Base-by-base conservation (phyloP, 1,139 yeast genomes). In the Hanseniaspora sp. region DNA sequence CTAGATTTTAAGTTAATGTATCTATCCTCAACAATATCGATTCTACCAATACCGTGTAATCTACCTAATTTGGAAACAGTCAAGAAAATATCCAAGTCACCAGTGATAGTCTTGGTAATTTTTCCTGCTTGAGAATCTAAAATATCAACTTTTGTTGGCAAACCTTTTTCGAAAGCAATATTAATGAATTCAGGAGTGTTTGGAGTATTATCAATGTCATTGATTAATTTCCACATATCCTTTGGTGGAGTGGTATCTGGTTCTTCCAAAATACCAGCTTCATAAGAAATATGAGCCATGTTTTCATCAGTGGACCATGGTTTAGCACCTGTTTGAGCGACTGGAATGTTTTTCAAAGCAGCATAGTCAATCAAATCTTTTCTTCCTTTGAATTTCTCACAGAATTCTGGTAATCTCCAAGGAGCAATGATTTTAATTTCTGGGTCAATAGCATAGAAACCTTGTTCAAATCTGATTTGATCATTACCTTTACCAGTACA, bases 271-370 rank as follows among this genome's bases (percentile, higher is more conserved):
- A 92, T 92, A 72, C 98, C 98, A 61, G 98, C 98, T 76, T 92
- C 98, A 70, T 86, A 92, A 44, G 97, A 90, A 69, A 92, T 92
- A 73, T 92, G 98, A 46, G 98, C 98, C 80, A 90, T 76, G 78
- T 92, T 92, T 76, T 92, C 98, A 70, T 92, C 98, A 59, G 97
- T 94, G 30, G 97, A 90, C 98, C 98, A 92, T 62, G 98, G 98
- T 77, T 92, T 92, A 60, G 97, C 88, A 73, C 88, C 87, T 62
- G 98, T 92, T 76, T 92, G 98, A 56, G 95, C 78, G 58, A 92
- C 98, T 60, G 95, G 95, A 63, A 92, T 92, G 62, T 79, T 80
- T 78, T 92, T 90, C 63, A 78, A 78, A 57, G 86, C 92, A 60
- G 98, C 95, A 69, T 92, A 92, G 47, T 86, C 96, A 65, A 92